These are phyloP conservation scores for Fraxinus albicans DNA, from an alignment of 305 asterid genomes.

Conservation along the genomic window DNA sequence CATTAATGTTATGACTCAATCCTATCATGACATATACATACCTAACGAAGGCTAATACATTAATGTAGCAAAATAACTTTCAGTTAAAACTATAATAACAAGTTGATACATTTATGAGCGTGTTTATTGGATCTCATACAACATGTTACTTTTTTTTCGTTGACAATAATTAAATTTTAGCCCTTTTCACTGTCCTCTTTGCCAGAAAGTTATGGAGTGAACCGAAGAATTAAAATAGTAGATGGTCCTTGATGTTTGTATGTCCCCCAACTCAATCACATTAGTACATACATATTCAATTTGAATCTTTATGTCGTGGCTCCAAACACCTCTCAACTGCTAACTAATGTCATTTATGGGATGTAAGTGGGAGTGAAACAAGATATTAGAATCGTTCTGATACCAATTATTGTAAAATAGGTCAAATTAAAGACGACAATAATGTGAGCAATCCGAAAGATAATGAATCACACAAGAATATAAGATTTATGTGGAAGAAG, in stretches of 20 bases:
- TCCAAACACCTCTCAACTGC: not conserved
- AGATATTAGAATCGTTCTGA: too few species aligned
- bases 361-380: not conserved
- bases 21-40: not conserved
- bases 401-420: too few species aligned
- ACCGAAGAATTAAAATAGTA: not conserved
- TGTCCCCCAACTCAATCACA: slow-evolving; percentile 24
- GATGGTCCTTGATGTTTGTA: not conserved
- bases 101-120: not conserved
- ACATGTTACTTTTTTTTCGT: not conserved
- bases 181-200: not conserved
- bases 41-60: not conserved
- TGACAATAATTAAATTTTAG: not conserved
- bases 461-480: too few species aligned
- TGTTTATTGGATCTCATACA: not conserved
- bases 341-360: not conserved
- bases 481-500: too few species aligned
- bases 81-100: not conserved
- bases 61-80: not conserved
- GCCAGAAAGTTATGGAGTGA: not conserved
- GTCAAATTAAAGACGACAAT: too few species aligned
- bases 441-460: too few species aligned
- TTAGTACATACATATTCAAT: not conserved
- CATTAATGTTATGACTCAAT: too few species aligned
- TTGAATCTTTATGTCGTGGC: not conserved